These are phyloP conservation scores for Cryptococcus neoformans DNA, from an alignment of 1,284 basidiomycete species.

Conservation along the genomic window DNA sequence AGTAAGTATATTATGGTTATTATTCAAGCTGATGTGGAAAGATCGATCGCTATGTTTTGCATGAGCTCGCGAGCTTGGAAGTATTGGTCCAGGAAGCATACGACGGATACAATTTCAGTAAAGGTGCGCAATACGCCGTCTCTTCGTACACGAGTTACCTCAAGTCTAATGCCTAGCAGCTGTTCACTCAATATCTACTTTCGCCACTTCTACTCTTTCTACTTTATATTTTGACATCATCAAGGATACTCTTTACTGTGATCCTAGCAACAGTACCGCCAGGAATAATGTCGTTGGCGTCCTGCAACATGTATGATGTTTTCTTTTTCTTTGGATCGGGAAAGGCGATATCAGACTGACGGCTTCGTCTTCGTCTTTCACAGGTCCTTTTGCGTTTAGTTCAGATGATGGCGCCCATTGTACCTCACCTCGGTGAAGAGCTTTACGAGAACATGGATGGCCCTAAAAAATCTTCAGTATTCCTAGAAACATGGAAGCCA, in stretches of 20 bases:
- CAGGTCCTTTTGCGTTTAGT: conserved; percentile 70
- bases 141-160: background rate
- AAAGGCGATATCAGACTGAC: no score
- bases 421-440: conserved; percentile 91
- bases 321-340: background rate
- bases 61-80: conserved; percentile 75
- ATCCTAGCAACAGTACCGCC: conserved; percentile 55
- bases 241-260: conserved; percentile 87
- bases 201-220: conserved; percentile 55
- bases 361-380: background rate
- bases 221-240: conserved; percentile 80
- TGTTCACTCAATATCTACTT: conserved; percentile 49
- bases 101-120: conserved; percentile 73
- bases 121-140: conserved; percentile 56
- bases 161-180: conserved; percentile 59
- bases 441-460: conserved; percentile 57
- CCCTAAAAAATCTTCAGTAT: conserved; percentile 51
- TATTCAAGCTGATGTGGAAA: conserved; percentile 39
- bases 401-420: conserved; percentile 75
- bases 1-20: conserved; percentile 52
- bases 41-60: conserved; percentile 82
- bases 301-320: conserved; percentile 61
- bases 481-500: conserved; percentile 46
- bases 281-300: conserved; percentile 68
- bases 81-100: conserved; percentile 66